Evolutionary conservation across 768 basidiomycete genomes (phyloP).

Genomic region (Gloeostereum incarnatum): DNA sequence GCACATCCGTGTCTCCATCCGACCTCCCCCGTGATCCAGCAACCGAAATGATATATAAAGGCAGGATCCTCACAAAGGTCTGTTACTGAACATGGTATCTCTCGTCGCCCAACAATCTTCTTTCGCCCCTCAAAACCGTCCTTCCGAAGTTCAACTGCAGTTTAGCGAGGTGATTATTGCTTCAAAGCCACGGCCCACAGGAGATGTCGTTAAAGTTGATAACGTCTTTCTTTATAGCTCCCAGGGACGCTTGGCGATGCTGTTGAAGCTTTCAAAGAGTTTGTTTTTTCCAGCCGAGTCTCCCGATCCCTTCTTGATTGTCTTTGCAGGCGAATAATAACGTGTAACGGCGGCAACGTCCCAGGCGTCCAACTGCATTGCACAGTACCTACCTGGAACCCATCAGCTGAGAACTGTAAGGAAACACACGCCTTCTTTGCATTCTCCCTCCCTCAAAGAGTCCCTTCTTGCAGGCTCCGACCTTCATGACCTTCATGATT

Average conservation of each 20-base stretch:
- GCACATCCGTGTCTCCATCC: background rate
- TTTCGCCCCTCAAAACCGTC: no score
- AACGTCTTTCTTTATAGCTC: slow-evolving; percentile 13
- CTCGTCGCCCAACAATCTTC: no score
- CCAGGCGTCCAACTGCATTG: slow-evolving; percentile 49
- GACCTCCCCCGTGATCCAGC: background rate
- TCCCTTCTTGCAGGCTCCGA: slow-evolving; percentile 38
- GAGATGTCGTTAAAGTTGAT: slow-evolving; percentile 5
- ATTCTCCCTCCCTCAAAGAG: slow-evolving; percentile 2
- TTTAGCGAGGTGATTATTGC: slow-evolving; percentile 25
- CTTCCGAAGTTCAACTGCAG: no score
- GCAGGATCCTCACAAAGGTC: background rate
- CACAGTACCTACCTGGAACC: slow-evolving; percentile 58
- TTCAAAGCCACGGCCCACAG: no score
- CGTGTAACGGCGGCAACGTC: no score
- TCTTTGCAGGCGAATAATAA: no score
- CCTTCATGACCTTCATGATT: slow-evolving; percentile 59
- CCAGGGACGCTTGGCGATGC: slow-evolving; percentile 47
- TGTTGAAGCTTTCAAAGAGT: slow-evolving; percentile 58
- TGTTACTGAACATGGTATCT: no score
- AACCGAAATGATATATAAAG: background rate
- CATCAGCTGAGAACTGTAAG: slow-evolving; percentile 51
- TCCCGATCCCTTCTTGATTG: no score
- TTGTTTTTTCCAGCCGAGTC: slow-evolving; percentile 11
- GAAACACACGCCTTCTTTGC: slow-evolving; percentile 5